Evolutionary conservation across 306 rosid species (phyloP), one percentile per base, ranked within the genome.

Genomic region (Malus sieversii): DNA sequence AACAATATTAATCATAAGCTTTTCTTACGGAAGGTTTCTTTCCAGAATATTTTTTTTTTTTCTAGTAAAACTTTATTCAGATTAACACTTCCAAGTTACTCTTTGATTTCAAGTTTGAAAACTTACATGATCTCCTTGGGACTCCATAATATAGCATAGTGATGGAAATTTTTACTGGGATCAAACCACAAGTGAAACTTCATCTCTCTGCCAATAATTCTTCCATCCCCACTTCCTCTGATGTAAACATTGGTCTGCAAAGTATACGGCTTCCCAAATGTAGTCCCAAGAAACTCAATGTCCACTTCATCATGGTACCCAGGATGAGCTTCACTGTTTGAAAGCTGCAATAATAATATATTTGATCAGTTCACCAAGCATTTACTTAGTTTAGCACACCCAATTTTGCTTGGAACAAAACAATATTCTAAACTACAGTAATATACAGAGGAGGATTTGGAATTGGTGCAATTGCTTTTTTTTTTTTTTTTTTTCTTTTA

Each of bases 251-350:
- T 95, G 27, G 99, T 95, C 58, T 95, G 99, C 59, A 95, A 82
- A 14, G 97, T 95, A 29, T 95, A 95, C 10, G 99, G 97, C 82
- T 92, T 95, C 45, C 96, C 99, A 77, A 95, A 90, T 78, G 99
- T 95, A 8, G 99, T 95, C 68, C 99, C 99, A 23, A 95, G 84
- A 81, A 95, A 95, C 72, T 95, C 99, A 45, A 95, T 92, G 85
- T 95, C 99, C 52, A 95, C 99, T 80, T 95, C 99, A 75, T 95
- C 99, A 75, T 95, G 99, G 83, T 81, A 87, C 10, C 99, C 99
- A 0, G 97, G 99, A 82, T 95, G 97, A 61, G 96, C 99, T 85
- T 95, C 93, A 77, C 52, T 89, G 81, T 95, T 95, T 19, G 99
- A 95, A 38, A 95, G 97, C 99, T 95, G 93, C 81, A 71, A 80